Percentiles rank a stretch among this genome's conserved stretches.
These are phyloP conservation scores for Metschnikowia drakensbergensis DNA, from an alignment of 805 yeast genomes.

Conservation along the genomic window DNA sequence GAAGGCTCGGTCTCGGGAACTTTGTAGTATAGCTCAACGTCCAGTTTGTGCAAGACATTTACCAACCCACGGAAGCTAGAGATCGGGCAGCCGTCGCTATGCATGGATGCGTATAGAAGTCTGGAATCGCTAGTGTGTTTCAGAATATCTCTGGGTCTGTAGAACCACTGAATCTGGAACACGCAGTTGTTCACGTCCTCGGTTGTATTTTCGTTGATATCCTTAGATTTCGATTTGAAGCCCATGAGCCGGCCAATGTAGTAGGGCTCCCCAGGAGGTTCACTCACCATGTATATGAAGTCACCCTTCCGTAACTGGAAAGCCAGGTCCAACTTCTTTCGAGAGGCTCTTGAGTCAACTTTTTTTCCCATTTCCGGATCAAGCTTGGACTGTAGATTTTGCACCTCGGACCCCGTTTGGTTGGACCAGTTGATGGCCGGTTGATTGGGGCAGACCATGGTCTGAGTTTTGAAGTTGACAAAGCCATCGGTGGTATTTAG, in stretches of 20 bases:
- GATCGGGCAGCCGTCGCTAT: slow-evolving; percentile 78
- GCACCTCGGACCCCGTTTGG: slow-evolving; percentile 6
- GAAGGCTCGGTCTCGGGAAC: slow-evolving; percentile 9
- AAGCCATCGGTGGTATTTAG: slow-evolving; percentile 42
- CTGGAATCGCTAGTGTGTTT: slow-evolving; percentile 68
- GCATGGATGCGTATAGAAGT: slow-evolving; percentile 77
- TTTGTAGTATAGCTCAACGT: slow-evolving; percentile 46
- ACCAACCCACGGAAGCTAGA: slow-evolving; percentile 72
- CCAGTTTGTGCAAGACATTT: slow-evolving; percentile 63
- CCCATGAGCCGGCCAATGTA: slow-evolving; percentile 83
- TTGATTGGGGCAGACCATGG: slow-evolving; percentile 37
- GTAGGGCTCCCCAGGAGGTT: slow-evolving; percentile 93
- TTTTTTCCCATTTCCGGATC: slow-evolving; percentile 8
- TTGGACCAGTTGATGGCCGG: slow-evolving; percentile 8
- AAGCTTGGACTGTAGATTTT: slow-evolving; percentile 10
- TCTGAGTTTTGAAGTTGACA: slow-evolving; percentile 35
- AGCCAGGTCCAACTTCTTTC: slow-evolving; percentile 20
- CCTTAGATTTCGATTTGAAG: slow-evolving; percentile 33
- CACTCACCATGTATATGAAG: slow-evolving; percentile 77
- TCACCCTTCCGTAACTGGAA: slow-evolving; percentile 51
- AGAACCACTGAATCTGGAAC: slow-evolving; percentile 85
- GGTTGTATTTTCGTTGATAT: slow-evolving; percentile 5
- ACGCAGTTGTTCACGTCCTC: slow-evolving; percentile 45
- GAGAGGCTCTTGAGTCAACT: slow-evolving; percentile 8
- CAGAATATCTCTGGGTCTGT: slow-evolving; percentile 81